These are phyloP conservation scores for Lactarius evosmus DNA, from an alignment of 768 basidiomycete genomes.

Conservation along the genomic window DNA sequence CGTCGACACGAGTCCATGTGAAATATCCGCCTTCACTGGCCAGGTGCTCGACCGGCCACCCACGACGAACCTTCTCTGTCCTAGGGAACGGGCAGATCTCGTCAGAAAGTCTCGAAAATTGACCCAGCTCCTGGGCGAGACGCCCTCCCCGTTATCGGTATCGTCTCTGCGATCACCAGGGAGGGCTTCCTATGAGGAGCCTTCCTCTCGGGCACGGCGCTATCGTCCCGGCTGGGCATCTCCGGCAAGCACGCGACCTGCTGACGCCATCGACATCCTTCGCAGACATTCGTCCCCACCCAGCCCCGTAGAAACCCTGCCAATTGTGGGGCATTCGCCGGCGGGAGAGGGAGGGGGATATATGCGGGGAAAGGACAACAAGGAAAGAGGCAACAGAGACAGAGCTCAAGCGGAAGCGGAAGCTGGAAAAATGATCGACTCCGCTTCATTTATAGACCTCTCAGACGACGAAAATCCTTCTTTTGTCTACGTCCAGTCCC, in stretches of 20 bases:
- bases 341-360: constrained; percentile 15
- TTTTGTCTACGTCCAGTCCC: constrained; percentile 5
- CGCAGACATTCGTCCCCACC: constrained; percentile 58
- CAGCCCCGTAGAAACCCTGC: constrained; percentile 44
- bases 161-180: constrained; percentile 16
- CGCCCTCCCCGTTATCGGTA: constrained; percentile 37
- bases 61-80: constrained; percentile 63
- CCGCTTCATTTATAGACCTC: constrained; percentile 58
- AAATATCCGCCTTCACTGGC: constrained; percentile 11
- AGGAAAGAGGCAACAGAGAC: constrained; percentile 7
- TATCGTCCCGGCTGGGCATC: constrained; percentile 2
- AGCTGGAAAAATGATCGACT: constrained; percentile 25
- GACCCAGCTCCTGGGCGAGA: constrained; percentile 74
- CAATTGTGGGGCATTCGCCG: constrained; percentile 2
- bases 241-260: not conserved
- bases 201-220: not conserved
- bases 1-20: constrained; percentile 23
- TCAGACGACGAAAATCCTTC: constrained; percentile 56
- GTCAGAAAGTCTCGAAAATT: constrained; percentile 74
- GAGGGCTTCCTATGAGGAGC: constrained; percentile 2
- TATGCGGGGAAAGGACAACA: not conserved
- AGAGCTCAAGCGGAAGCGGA: not conserved
- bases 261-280: constrained; percentile 25
- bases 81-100: constrained; percentile 66
- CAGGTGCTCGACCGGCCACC: constrained; percentile 45